These are phyloP conservation scores for Phoenix roebelenii DNA, from an alignment of 176 grass and related monocot genomes.

Conservation along the genomic window DNA sequence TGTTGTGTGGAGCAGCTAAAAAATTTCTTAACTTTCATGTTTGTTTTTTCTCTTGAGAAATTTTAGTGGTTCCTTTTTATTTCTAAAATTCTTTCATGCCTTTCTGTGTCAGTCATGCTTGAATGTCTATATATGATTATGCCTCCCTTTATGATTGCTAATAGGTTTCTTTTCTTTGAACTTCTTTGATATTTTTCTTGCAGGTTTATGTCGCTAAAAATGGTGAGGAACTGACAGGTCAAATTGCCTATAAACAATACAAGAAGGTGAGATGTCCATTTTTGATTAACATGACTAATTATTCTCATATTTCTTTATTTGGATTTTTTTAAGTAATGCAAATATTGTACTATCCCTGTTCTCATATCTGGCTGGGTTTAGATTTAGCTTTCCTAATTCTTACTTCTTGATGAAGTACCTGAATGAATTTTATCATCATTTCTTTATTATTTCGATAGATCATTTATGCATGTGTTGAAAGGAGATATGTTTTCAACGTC, in stretches of 20 bases:
- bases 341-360: neutral
- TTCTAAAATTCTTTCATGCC: neutral
- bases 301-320: neutral
- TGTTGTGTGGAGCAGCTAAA: too few species aligned
- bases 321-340: neutral
- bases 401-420: too few species aligned
- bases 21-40: neutral
- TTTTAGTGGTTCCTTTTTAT: neutral
- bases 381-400: too few species aligned
- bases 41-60: neutral
- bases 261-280: conserved; percentile 29
- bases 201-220: conserved; percentile 80
- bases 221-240: conserved; percentile 64
- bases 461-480: too few species aligned
- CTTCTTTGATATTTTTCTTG: conserved; percentile 17
- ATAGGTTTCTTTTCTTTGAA: too few species aligned
- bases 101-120: neutral
- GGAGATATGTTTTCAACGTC: too few species aligned
- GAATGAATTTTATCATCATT: too few species aligned
- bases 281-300: neutral
- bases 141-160: too few species aligned
- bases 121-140: conserved; percentile 8
- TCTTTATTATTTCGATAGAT: too few species aligned
- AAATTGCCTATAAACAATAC: conserved; percentile 59
- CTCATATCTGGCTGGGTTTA: too few species aligned